Base-by-base conservation (phyloP, 148 eudicot genomes). In the Fagopyrum homotropicum region DNA sequence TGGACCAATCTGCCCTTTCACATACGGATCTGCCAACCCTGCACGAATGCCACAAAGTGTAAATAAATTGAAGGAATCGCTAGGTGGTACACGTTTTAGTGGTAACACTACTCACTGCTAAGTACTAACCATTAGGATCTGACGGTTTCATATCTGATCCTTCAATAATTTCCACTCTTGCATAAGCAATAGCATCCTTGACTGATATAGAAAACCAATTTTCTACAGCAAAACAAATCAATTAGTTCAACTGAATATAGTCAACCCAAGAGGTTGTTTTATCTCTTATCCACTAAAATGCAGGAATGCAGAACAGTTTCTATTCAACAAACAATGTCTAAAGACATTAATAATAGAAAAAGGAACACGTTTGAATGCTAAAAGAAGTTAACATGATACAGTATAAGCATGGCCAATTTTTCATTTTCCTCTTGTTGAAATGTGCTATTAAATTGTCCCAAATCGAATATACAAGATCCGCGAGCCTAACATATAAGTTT, bases 171-270 rank as follows among this genome's bases (percentile, higher is more conserved):
- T 92, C 97, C 72, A 95, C 89, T 35, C 84, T 70, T 52, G 88
- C 97, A 81, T 85, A 77, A 72, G 90, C 99, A 77, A 92, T 69
- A 73, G 92, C 85, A 76, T 86, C 94, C 83, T 92, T 92, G 68
- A 79, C 98, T 79, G 90, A 93, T 80, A 95, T 84, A 29, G 93
- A 77, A 85, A 92, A 92, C 94, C 97, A 89, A 73, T 57, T 79
- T 78, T 84, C 99, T 90, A 84, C 66, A 49, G 77, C 64, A 15
- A 92, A 90, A 9, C 92, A 82, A 75, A 79, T 89, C 64, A 90
- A 86, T 82, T 95, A 63, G 69, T 63, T 85, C 88, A 92, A 57
- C 90, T 78, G 77, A 88, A 92, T 76, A 89, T 89, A 72, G 89
- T 90, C 84, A 95, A 84, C 96, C 90, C 90, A 84, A 90, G 92